phyloP scores from a whole-genome alignment of 352 stramenopile genomes.

The Thraustochytrium striatum region DNA sequence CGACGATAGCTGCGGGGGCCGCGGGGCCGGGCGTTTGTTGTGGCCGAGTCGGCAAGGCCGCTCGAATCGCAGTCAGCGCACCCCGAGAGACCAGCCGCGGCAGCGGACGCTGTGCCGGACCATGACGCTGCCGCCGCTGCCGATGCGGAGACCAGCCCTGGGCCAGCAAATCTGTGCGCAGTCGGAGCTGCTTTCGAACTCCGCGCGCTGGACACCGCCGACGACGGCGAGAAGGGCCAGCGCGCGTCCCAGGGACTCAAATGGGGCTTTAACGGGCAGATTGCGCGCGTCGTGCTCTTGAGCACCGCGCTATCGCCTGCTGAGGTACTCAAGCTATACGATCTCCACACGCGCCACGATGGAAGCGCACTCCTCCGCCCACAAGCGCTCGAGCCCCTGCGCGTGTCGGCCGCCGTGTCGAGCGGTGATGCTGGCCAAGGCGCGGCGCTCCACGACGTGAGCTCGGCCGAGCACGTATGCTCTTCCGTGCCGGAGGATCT shows the following conservation, averaged over 20 bases:
- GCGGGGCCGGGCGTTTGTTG: no score
- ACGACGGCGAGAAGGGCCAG: no score
- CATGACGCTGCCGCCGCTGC: not conserved
- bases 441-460: not conserved
- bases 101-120: no score
- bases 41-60: no score
- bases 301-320: not conserved
- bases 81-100: no score
- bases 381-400: not conserved
- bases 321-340: conserved; percentile 14
- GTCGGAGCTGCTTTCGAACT: no score
- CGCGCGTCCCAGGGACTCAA: not conserved
- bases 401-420: not conserved
- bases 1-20: no score
- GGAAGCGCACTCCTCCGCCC: not conserved
- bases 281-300: conserved; percentile 22
- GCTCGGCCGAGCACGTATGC: not conserved
- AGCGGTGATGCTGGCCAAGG: not conserved
- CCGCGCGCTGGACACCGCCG: no score
- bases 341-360: conserved; percentile 25
- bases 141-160: not conserved
- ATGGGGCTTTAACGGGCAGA: conserved; percentile 3
- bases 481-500: not conserved
- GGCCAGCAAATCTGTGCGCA: no score
- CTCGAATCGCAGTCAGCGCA: no score